Percentiles rank a stretch among this genome's conserved stretches.
Evolutionary conservation across 177 flowering plant species (phyloP).

Genomic region (Vitis hybrid): DNA sequence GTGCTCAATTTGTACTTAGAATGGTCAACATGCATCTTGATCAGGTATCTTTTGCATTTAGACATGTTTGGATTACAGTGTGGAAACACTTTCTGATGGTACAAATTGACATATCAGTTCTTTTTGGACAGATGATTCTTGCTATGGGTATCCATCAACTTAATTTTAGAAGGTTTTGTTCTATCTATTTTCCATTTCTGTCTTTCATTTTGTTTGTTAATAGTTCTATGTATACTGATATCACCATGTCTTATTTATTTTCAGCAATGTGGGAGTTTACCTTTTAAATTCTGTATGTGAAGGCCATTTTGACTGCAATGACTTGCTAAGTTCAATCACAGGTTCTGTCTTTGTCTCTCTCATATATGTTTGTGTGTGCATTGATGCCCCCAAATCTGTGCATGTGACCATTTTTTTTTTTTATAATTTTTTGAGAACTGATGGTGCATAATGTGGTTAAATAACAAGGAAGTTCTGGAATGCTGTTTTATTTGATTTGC

Average conservation of each 20-base stretch:
- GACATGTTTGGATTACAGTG: background rate
- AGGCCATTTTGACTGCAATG: conserved; percentile 59
- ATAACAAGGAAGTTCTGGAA: no score
- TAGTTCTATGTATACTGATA: background rate
- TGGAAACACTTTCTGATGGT: conserved; percentile 6
- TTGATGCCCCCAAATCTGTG: background rate
- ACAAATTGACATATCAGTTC: conserved; percentile 4
- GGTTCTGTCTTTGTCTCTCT: conserved; percentile 37
- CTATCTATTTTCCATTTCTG: background rate
- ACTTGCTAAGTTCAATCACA: conserved; percentile 70
- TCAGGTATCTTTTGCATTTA: conserved; percentile 44
- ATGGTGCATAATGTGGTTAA: no score
- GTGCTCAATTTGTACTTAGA: conserved; percentile 62
- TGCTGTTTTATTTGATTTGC: no score
- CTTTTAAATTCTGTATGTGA: conserved; percentile 75
- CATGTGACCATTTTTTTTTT: background rate
- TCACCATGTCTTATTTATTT: background rate
- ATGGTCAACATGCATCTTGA: conserved; percentile 79
- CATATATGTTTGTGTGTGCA: background rate
- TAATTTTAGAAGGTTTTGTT: conserved; percentile 78
- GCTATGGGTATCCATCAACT: conserved; percentile 88
- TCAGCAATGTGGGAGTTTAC: conserved; percentile 57
- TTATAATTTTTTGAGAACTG: background rate
- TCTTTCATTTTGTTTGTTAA: conserved; percentile 1
- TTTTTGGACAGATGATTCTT: conserved; percentile 54